phyloP scores from a whole-genome alignment of 2,329 filamentous ascomycete species.

The Monilinia fructicola region DNA sequence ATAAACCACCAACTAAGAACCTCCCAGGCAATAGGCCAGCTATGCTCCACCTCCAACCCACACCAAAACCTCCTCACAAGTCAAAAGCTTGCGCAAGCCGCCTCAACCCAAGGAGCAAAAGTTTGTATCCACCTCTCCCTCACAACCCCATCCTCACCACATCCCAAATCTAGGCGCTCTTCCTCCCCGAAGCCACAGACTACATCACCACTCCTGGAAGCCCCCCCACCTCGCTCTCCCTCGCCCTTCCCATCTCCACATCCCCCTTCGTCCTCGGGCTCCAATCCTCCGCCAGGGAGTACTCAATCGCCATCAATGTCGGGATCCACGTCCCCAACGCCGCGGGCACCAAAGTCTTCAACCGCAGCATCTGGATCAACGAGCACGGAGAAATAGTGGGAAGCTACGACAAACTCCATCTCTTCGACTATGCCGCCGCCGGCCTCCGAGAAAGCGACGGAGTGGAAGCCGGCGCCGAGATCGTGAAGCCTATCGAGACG shows the following conservation, averaged over 20 bases:
- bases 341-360: constrained; percentile 52
- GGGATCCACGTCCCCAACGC: constrained; percentile 75
- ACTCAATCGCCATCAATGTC: constrained; percentile 73
- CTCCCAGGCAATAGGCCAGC: constrained; percentile 77
- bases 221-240: constrained; percentile 64
- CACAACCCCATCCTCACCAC: neutral
- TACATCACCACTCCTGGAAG: constrained; percentile 64
- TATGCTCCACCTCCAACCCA: constrained; percentile 79
- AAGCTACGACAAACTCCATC: constrained; percentile 81
- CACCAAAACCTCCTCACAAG: constrained; percentile 78
- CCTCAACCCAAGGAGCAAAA: constrained; percentile 74
- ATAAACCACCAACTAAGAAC: neutral
- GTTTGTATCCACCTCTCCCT: constrained; percentile 46
- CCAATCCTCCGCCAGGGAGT: constrained; percentile 61
- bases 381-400: constrained; percentile 57
- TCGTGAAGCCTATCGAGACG: constrained; percentile 71
- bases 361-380: constrained; percentile 67
- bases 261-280: constrained; percentile 78
- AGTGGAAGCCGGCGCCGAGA: constrained; percentile 64
- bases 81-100: constrained; percentile 67
- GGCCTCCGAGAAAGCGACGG: constrained; percentile 63
- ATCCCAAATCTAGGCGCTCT: constrained; percentile 60
- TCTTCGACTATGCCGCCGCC: constrained; percentile 68
- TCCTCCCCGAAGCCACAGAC: constrained; percentile 76
- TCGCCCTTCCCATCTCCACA: constrained; percentile 64